These are phyloP conservation scores for Macrolepiota albuminosa DNA, from an alignment of 768 basidiomycete species.

Conservation along the genomic window DNA sequence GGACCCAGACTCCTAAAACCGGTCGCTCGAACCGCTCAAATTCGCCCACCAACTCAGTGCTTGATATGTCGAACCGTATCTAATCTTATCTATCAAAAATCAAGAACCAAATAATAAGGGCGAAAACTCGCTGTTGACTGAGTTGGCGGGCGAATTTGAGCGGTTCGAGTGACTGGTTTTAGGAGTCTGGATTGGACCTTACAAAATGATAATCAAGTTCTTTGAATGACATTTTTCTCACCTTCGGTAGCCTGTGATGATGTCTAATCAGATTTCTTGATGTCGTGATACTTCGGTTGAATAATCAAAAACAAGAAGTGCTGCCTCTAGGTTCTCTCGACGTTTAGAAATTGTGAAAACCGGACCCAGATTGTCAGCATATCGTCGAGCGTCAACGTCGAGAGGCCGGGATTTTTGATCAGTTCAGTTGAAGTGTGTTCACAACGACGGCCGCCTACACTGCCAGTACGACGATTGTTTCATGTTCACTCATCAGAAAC, in stretches of 20 bases:
- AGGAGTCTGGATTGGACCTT: conserved; percentile 1
- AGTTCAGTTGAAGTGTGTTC: neutral
- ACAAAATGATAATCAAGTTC: neutral
- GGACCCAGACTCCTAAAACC: neutral
- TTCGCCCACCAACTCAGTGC: too few species aligned
- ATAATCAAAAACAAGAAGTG: neutral
- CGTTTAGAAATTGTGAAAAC: neutral
- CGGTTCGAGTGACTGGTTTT: too few species aligned
- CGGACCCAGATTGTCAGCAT: neutral
- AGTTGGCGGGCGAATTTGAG: too few species aligned
- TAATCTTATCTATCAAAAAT: too few species aligned
- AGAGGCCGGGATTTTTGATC: neutral
- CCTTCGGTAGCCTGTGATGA: neutral
- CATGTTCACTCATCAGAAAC: neutral
- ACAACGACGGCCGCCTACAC: neutral
- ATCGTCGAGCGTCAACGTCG: neutral
- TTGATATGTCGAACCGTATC: too few species aligned
- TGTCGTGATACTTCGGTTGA: neutral
- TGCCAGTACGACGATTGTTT: neutral
- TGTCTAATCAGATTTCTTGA: neutral
- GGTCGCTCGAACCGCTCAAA: too few species aligned
- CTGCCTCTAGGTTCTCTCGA: neutral
- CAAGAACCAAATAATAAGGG: too few species aligned
- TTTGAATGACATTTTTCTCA: neutral
- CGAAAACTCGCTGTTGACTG: too few species aligned